These are phyloP conservation scores for Nothophytophthora sp. DNA, from an alignment of 352 stramenopile genomes.

Conservation along the genomic window DNA sequence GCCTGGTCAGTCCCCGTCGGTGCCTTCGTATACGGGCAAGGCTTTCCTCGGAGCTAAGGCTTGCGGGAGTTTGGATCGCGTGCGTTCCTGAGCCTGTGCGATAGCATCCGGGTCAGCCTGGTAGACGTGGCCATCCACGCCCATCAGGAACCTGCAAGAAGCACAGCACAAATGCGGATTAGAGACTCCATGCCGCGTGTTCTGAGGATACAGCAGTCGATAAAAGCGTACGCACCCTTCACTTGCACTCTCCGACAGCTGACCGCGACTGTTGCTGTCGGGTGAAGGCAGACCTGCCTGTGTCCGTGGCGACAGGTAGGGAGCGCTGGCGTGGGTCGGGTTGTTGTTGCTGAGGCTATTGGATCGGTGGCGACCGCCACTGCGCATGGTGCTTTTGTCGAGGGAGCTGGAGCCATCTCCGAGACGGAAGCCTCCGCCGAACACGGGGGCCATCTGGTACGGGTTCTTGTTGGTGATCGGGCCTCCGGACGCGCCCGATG, in stretches of 20 bases:
- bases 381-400: conserved; percentile 38
- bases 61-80: conserved; percentile 53
- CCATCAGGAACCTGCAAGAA: conserved; percentile 66
- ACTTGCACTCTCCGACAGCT: conserved; percentile 56
- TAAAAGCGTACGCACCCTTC: conserved; percentile 46
- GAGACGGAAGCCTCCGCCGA: conserved; percentile 73
- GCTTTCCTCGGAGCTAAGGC: conserved; percentile 29
- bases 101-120: conserved; percentile 73
- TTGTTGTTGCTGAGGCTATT: conserved; percentile 44
- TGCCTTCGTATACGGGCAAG: conserved; percentile 15
- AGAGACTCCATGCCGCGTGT: not conserved
- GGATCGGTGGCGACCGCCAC: conserved; percentile 4
- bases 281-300: conserved; percentile 19
- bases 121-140: conserved; percentile 83
- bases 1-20: conserved; percentile 12
- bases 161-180: conserved; percentile 9
- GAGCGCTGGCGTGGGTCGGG: conserved; percentile 35
- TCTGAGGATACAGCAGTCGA: not conserved
- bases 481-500: conserved; percentile 13
- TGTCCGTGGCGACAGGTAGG: conserved; percentile 30
- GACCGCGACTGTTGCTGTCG: conserved; percentile 14
- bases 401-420: conserved; percentile 30
- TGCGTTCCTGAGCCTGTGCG: conserved; percentile 47
- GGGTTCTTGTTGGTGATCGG: conserved; percentile 63
- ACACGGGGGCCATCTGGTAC: conserved; percentile 64